Conservation (phyloP, 805 yeast species). For the Wickerhamomyces sydowiorum region DNA sequence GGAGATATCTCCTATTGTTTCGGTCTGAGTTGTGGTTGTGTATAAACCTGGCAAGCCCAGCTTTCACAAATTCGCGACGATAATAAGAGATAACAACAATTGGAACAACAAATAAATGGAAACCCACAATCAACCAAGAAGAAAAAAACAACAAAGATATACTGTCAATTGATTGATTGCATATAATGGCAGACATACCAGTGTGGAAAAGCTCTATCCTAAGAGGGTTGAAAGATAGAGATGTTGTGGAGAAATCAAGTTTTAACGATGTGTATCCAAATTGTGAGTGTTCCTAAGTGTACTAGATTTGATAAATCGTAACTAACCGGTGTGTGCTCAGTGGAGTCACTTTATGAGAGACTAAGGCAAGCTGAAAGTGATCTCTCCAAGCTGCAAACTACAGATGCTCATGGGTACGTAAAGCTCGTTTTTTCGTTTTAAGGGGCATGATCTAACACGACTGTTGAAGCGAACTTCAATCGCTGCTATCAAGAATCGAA, state of each 20-base stretch:
- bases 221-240: not conserved
- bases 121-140: no score
- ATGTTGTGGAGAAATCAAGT: not conserved
- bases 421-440: not conserved
- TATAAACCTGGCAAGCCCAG: no score
- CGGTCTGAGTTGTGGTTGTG: no score
- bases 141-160: no score
- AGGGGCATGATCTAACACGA: not conserved
- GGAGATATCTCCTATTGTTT: no score
- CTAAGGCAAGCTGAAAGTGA: slow-evolving; percentile 10
- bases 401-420: slow-evolving; percentile 9
- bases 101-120: no score
- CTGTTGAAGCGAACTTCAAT: slow-evolving; percentile 2
- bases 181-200: not conserved
- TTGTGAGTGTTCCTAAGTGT: no score
- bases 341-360: slow-evolving; percentile 9
- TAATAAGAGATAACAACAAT: no score
- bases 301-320: no score
- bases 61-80: no score
- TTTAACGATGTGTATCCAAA: not conserved
- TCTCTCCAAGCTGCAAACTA: slow-evolving; percentile 1
- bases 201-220: not conserved
- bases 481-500: slow-evolving; percentile 4
- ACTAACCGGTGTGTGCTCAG: no score
- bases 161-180: no score